phyloP scores from a whole-genome alignment of 805 yeast species.

The Lachancea fermentati region DNA sequence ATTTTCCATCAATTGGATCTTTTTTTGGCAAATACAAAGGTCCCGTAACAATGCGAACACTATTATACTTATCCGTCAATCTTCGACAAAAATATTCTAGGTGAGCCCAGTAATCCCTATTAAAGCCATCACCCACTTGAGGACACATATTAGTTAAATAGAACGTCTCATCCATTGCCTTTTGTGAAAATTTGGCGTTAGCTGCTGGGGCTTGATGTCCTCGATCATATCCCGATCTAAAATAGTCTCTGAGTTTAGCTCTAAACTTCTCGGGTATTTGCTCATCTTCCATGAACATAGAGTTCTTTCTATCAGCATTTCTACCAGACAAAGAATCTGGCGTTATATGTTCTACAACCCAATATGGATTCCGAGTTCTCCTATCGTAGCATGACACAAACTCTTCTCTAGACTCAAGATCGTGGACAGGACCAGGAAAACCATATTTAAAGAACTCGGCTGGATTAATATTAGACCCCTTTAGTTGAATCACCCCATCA shows the following conservation, averaged over 20 bases:
- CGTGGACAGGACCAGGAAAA: conserved; percentile 93
- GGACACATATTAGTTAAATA: conserved; percentile 88
- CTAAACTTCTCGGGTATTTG: conserved; percentile 70
- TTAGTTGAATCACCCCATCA: conserved; percentile 19
- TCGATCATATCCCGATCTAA: conserved; percentile 91
- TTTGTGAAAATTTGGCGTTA: conserved; percentile 83
- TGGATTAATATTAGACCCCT: conserved; percentile 52
- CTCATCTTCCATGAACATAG: conserved; percentile 85
- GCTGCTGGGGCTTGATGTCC: conserved; percentile 99
- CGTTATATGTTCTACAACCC: conserved; percentile 84
- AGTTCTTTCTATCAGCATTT: conserved; percentile 70
- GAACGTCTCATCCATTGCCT: conserved; percentile 94
- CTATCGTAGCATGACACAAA: conserved; percentile 85
- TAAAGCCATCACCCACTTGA: conserved; percentile 96
- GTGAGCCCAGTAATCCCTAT: conserved; percentile 97
- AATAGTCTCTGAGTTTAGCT: conserved; percentile 75
- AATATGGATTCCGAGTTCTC: conserved; percentile 76
- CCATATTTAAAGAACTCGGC: conserved; percentile 84
- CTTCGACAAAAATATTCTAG: conserved; percentile 84
- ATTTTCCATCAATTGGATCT: conserved; percentile 73
- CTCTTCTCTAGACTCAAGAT: conserved; percentile 64
- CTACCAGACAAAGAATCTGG: conserved; percentile 52
- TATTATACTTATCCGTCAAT: conserved; percentile 61
- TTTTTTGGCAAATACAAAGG: conserved; percentile 83
- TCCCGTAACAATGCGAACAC: conserved; percentile 87